Conservation (phyloP, 1,284 basidiomycete species). For the Leccinum subrobustum region DNA sequence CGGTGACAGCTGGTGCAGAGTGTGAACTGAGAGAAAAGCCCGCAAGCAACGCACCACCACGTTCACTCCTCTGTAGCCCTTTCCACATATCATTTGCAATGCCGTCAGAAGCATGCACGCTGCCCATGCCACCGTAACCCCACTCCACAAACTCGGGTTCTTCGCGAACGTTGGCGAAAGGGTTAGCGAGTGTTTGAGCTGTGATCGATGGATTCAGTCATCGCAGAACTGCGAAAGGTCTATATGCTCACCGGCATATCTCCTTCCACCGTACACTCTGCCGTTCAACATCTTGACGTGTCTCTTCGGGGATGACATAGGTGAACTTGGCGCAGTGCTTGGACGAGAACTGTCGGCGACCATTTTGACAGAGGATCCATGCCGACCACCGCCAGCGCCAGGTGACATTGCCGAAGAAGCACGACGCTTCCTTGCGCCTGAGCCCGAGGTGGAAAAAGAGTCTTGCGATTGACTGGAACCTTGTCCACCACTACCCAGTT, state of each 20-base stretch:
- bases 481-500: not conserved
- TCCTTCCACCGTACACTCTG: conserved; percentile 65
- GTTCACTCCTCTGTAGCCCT: conserved; percentile 31
- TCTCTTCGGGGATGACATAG: conserved; percentile 25
- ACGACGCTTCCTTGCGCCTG: conserved; percentile 32
- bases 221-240: not conserved
- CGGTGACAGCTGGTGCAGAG: not conserved
- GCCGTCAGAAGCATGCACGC: conserved; percentile 42
- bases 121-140: conserved; percentile 85
- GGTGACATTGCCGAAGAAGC: conserved; percentile 20
- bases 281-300: conserved; percentile 69
- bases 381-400: conserved; percentile 34
- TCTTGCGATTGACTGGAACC: not conserved
- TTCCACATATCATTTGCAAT: conserved; percentile 33
- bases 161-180: conserved; percentile 51
- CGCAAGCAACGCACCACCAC: conserved; percentile 23
- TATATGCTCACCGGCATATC: conserved; percentile 33
- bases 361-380: conserved; percentile 16
- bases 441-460: conserved; percentile 18
- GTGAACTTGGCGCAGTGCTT: conserved; percentile 14
- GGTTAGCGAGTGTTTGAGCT: conserved; percentile 39
- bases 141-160: conserved; percentile 81
- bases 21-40: conserved; percentile 10
- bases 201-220: not conserved
- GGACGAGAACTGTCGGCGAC: conserved; percentile 10